These are phyloP conservation scores for Daphne laureola DNA, from an alignment of 441 rosid genomes.

Conservation along the genomic window DNA sequence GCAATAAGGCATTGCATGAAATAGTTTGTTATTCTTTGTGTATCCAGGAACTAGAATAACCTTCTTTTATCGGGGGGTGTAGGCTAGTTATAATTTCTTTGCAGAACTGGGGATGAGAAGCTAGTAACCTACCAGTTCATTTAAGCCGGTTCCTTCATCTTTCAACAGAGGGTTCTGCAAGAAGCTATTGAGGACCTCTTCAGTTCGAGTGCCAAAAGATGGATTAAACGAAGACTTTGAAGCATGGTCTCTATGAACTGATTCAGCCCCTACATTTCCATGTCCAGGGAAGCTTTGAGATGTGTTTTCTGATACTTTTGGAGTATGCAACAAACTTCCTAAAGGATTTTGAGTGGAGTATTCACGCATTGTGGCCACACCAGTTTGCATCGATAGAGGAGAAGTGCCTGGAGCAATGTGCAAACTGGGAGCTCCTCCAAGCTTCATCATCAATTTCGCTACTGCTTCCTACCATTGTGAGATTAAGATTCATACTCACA, in stretches of 20 bases:
- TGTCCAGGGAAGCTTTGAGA: conserved; percentile 27
- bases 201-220: conserved; percentile 59
- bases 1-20: too few species aligned
- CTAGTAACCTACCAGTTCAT: conserved; percentile 49
- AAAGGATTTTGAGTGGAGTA: conserved; percentile 30
- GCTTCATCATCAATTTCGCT: conserved; percentile 49
- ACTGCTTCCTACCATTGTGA: conserved; percentile 38
- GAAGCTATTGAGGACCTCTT: conserved; percentile 60
- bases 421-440: conserved; percentile 41
- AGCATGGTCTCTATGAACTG: conserved; percentile 19
- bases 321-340: conserved; percentile 30
- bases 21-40: too few species aligned
- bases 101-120: not conserved
- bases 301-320: conserved; percentile 26
- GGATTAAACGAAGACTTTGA: conserved; percentile 22
- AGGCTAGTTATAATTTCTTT: too few species aligned
- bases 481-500: conserved; percentile 18
- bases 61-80: too few species aligned
- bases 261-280: conserved; percentile 17
- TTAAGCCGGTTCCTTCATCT: conserved; percentile 32
- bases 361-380: conserved; percentile 23
- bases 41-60: too few species aligned
- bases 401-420: conserved; percentile 29
- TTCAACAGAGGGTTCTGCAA: conserved; percentile 54
- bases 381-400: conserved; percentile 39